Percentiles rank a stretch among this genome's conserved stretches.
Conservation (phyloP, 331 rosid species). For the Rhamnella rubrinervis region DNA sequence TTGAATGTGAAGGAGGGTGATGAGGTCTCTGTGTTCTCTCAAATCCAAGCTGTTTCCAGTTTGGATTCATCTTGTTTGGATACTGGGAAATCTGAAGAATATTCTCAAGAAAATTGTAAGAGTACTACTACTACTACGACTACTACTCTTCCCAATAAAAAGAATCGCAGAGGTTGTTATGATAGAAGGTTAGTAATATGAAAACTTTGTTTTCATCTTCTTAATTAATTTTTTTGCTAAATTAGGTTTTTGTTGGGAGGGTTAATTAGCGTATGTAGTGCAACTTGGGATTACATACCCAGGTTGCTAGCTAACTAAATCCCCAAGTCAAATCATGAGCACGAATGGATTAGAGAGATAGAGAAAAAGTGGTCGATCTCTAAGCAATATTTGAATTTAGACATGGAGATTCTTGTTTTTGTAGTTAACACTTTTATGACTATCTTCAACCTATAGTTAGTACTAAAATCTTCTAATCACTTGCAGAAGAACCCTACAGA, state of each 20-base stretch:
- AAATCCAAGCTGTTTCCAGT: neutral
- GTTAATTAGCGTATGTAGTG: too few relatives aligned
- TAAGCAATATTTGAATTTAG: neutral
- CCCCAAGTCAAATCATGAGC: too few relatives aligned
- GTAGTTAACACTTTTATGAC: neutral
- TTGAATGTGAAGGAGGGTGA: slow-evolving; percentile 19
- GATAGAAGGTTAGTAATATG: slow-evolving; percentile 51
- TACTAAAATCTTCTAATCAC: slow-evolving; percentile 3
- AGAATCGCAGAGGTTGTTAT: slow-evolving; percentile 47
- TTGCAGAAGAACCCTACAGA: slow-evolving; percentile 43
- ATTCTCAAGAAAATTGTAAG: slow-evolving; percentile 43
- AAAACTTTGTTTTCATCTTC: neutral
- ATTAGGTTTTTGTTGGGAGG: neutral
- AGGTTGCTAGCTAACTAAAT: too few relatives aligned
- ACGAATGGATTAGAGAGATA: too few relatives aligned
- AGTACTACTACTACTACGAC: slow-evolving; percentile 4
- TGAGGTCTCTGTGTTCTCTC: too few relatives aligned
- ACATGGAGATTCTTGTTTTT: neutral
- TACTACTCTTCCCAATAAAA: neutral
- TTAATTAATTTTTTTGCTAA: neutral
- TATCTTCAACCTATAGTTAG: too few relatives aligned
- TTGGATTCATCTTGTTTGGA: too few relatives aligned
- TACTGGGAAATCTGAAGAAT: slow-evolving; percentile 32
- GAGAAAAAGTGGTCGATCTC: too few relatives aligned
- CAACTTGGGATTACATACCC: too few relatives aligned